Percentiles rank a stretch among this genome's conserved stretches.
Conservation (phyloP, 73 alveolate species). For the Paramecium sexaurelia region DNA sequence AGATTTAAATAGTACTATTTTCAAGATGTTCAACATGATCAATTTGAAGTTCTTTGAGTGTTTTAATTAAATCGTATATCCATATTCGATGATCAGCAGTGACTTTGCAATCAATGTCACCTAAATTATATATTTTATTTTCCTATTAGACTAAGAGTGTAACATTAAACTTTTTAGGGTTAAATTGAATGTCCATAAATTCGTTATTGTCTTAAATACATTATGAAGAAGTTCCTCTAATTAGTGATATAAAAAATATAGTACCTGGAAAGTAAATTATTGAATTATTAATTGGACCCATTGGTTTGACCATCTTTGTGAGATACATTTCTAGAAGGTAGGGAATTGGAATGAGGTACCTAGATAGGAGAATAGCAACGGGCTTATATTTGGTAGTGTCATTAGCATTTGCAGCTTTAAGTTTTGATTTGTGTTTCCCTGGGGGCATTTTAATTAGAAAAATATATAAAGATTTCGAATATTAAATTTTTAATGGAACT, state of each 20-base stretch:
- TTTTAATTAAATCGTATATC: background rate
- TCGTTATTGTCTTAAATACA: background rate
- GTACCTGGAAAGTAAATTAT: background rate
- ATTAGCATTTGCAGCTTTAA: background rate
- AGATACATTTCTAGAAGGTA: background rate
- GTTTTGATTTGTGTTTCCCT: conserved; percentile 32
- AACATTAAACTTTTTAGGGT: background rate
- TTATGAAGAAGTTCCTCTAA: background rate
- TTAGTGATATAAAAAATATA: background rate
- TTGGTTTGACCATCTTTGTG: background rate
- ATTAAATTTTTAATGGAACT: conserved; percentile 37
- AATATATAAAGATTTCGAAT: conserved; percentile 9
- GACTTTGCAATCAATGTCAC: conserved; percentile 24
- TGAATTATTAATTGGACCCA: background rate
- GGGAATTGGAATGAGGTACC: background rate
- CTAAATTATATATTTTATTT: background rate
- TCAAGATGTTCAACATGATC: background rate
- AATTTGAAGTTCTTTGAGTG: background rate
- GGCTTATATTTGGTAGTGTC: background rate
- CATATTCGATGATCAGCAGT: background rate
- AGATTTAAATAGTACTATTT: conserved; percentile 10
- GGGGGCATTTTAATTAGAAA: conserved; percentile 14
- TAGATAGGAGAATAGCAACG: background rate
- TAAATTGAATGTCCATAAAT: background rate
- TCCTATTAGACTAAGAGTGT: background rate